Evolutionary conservation across 352 stramenopile species (phyloP).

Genomic region (Pythium oligandrum): DNA sequence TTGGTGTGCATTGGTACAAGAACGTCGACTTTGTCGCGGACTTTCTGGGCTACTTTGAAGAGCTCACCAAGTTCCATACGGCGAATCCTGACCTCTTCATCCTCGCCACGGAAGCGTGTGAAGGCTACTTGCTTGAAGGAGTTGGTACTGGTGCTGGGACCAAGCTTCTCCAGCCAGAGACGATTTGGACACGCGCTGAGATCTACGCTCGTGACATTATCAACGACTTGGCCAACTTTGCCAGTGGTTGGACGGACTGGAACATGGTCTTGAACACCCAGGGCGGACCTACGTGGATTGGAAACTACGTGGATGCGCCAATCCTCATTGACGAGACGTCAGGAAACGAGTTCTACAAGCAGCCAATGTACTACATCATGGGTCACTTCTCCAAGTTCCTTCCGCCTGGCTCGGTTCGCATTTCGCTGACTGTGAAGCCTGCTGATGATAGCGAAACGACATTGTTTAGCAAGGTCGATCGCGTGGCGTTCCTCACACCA

Average conservation of each 20-base stretch:
- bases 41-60: slow-evolving; percentile 32
- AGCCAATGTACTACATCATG: too few species aligned
- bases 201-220: too few species aligned
- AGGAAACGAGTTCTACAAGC: too few species aligned
- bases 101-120: slow-evolving; percentile 70
- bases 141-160: slow-evolving; percentile 37
- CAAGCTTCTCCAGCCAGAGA: slow-evolving; percentile 11
- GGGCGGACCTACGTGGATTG: too few species aligned
- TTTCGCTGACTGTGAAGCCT: not conserved
- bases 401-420: slow-evolving; percentile 5
- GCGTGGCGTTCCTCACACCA: slow-evolving; percentile 10
- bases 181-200: too few species aligned
- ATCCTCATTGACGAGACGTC: too few species aligned
- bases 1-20: slow-evolving; percentile 85
- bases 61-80: slow-evolving; percentile 40
- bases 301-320: too few species aligned
- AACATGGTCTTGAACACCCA: too few species aligned
- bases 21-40: slow-evolving; percentile 38
- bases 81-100: slow-evolving; percentile 63
- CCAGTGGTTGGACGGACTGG: too few species aligned
- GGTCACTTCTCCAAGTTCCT: too few species aligned
- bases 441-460: not conserved
- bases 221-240: too few species aligned
- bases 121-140: slow-evolving; percentile 41
- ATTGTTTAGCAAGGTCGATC: slow-evolving; percentile 5